A percentile compares a stretch with the other conserved stretches of the same genome.
Conservation (phyloP, 2,329 filamentous ascomycete species). For the Arthrobotrys musiformis region DNA sequence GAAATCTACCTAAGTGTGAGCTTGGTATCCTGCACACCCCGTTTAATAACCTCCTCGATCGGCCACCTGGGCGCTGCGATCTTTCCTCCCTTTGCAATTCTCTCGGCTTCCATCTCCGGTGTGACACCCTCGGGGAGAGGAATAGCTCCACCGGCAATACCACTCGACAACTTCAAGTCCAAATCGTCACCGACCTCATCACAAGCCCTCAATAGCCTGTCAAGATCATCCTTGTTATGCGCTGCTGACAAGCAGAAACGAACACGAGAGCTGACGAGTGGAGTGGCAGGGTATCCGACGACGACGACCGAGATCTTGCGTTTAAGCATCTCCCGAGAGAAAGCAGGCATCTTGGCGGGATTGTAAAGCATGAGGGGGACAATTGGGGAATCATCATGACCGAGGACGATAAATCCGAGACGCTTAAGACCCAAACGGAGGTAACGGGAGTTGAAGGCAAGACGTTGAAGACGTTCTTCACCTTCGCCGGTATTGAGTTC, state of each 20-base stretch:
- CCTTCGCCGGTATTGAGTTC: slow-evolving; percentile 90
- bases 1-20: slow-evolving; percentile 71
- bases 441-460: slow-evolving; percentile 98
- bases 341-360: slow-evolving; percentile 98
- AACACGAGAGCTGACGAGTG: slow-evolving; percentile 90
- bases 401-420: slow-evolving; percentile 94
- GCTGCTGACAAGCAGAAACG: slow-evolving; percentile 95
- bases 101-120: slow-evolving; percentile 76
- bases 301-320: slow-evolving; percentile 98
- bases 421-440: slow-evolving; percentile 97
- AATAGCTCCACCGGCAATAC: slow-evolving; percentile 86
- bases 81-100: slow-evolving; percentile 68
- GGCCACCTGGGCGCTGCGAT: slow-evolving; percentile 79
- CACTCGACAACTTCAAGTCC: slow-evolving; percentile 96
- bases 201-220: slow-evolving; percentile 86
- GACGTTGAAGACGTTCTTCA: slow-evolving; percentile 91
- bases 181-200: slow-evolving; percentile 92
- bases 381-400: slow-evolving; percentile 97
- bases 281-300: slow-evolving; percentile 95
- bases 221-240: slow-evolving; percentile 98
- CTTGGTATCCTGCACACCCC: slow-evolving; percentile 80
- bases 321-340: slow-evolving; percentile 97
- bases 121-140: slow-evolving; percentile 77
- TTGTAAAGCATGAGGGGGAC: slow-evolving; percentile 95
- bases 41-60: slow-evolving; percentile 77